Evolutionary conservation across 345 rosid species (phyloP), one percentile per base, ranked within the genome.

Genomic region (Mangifera indica): DNA sequence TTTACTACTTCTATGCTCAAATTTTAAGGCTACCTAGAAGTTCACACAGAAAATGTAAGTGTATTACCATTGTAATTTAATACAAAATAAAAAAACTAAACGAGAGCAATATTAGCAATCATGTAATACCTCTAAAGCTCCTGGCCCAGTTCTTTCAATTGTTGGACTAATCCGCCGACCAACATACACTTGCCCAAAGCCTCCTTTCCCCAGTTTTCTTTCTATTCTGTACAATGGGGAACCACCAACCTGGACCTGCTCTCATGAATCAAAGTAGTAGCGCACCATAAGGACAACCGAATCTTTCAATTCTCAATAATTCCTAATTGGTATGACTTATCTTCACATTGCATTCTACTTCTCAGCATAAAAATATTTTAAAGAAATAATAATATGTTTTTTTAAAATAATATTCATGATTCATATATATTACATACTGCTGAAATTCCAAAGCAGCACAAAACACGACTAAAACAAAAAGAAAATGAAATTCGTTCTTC

Each of bases 101-200:
- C 42, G 1, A 24, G 68, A 13, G 40, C 45, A 76, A 24, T 51
- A 48, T 21, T 34, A 73, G 7, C 45, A 74, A 46, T 8, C 64
- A 72, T 24, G 8, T 2, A 64, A 21, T 54, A 90, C 98, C 93
- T 90, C 93, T 63, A 82, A 14, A 70, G 99, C 97, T 72, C 90
- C 95, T 1, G 93, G 81, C 11, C 95, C 97, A 58, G 72, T 78
- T 80, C 91, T 87, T 71, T 88, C 89, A 80, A 60, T 86, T 34
- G 74, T 65, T 4, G 77, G 64, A 32, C 89, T 85, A 56, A 80
- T 72, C 52, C 93, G 85, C 7, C 92, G 78, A 63, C 99, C 99
- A 66, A 92, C 97, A 83, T 87, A 94, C 3, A 94, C 99, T 79
- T 92, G 99, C 54, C 99, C 99, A 75, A 94, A 94, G 32, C 98